Evolutionary conservation across 2,329 filamentous ascomycete genomes (phyloP), one percentile per base, ranked within the genome.

Genomic region (Pseudopyricularia javanii): DNA sequence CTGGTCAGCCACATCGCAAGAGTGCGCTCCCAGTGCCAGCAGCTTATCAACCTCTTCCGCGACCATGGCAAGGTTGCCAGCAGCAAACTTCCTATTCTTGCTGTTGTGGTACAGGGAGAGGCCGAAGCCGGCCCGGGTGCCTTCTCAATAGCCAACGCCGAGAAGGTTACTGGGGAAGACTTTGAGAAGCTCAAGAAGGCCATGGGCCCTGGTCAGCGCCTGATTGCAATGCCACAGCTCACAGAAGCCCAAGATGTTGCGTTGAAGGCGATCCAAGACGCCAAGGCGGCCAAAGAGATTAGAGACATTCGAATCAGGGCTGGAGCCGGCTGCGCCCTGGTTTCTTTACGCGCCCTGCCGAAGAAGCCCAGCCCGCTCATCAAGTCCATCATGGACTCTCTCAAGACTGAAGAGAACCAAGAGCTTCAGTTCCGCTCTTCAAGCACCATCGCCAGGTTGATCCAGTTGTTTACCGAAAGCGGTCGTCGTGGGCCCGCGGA

Each of bases 321-420:
- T 15, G 86, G 88, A 7, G 88, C 90, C 20, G 89, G 91, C 11
- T 89, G 88, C 57, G 91, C 91, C 11, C 71, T 97, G 54, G 86
- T 98, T 49, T 86, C 90, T n/a, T 83, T 97, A 70, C 82, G 83
- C 54, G 78, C 86, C 30, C 77, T 96, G 9, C 91, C 94, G 0
- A 97, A 95, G 78, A 97, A 95, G 65, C 90, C 91, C 9, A 90
- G 88, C 56, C 80, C 85, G 17, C 82, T 95, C 12, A 98, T 98
- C 70, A 96, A 95, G 69, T 88, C 84, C 2, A 87, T 98, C 68
- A 98, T 98, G 93, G 93, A 98, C 66, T 97, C 91, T 62, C 80
- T 98, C 63, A 98, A 97, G 69, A 84, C 83, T 35, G 94, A 98
- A 64, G 93, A 96, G 61, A 97, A 94, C 62, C 70, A 85, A 28